phyloP scores from a whole-genome alignment of 2,329 filamentous ascomycete species.

The Zasmidium citrigriseum region DNA sequence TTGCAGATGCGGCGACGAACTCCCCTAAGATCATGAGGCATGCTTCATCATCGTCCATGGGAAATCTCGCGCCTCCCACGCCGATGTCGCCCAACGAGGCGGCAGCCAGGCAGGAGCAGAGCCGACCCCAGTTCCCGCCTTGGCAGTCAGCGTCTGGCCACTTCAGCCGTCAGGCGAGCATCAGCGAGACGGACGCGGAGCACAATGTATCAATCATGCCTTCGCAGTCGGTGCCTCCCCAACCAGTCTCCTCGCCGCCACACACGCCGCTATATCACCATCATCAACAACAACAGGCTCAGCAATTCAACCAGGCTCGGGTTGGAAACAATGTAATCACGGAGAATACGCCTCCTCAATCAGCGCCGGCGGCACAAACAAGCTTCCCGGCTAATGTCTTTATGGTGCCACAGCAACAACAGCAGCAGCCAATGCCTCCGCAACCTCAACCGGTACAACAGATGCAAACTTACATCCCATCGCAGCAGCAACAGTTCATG shows the following conservation, averaged over 20 bases:
- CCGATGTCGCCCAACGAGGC: conserved; percentile 48
- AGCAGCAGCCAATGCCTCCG: conserved; percentile 17
- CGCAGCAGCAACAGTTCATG: conserved; percentile 28
- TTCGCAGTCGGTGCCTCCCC: conserved; percentile 15
- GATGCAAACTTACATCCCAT: background rate
- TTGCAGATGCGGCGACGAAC: conserved; percentile 47
- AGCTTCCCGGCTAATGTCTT: conserved; percentile 43
- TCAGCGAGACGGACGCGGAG: conserved; percentile 40
- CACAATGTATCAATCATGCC: conserved; percentile 17
- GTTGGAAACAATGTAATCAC: conserved; percentile 37
- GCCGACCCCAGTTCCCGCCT: conserved; percentile 35
- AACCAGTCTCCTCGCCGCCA: conserved; percentile 45
- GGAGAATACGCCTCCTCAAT: conserved; percentile 53
- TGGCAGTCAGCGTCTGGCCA: conserved; percentile 41
- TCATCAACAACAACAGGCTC: conserved; percentile 21
- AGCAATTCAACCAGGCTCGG: conserved; percentile 24
- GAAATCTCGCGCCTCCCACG: conserved; percentile 50
- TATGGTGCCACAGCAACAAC: conserved; percentile 29
- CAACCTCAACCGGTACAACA: background rate
- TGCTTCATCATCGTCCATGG: conserved; percentile 31
- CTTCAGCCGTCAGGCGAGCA: conserved; percentile 41
- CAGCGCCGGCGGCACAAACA: conserved; percentile 52
- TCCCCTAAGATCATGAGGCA: conserved; percentile 47
- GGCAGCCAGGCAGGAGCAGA: conserved; percentile 24
- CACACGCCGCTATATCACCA: conserved; percentile 43